Conservation (phyloP, 306 rosid genomes). For the Sicyos baderoa region DNA sequence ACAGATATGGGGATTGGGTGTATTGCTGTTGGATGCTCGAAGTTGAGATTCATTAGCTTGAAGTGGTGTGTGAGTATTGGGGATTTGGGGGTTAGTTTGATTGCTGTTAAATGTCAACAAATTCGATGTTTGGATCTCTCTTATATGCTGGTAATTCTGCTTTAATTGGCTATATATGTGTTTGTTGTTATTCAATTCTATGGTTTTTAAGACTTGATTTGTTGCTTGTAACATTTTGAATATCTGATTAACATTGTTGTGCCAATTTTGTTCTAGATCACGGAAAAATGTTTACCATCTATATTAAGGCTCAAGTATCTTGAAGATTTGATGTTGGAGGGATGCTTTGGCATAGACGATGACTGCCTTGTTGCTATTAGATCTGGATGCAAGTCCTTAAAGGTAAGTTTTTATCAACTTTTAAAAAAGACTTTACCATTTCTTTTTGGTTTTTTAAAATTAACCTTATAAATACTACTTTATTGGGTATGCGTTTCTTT, state of each 20-base stretch:
- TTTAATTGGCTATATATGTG: neutral
- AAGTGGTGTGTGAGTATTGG: constrained; percentile 85
- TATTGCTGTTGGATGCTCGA: constrained; percentile 81
- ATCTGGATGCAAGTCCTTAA: constrained; percentile 62
- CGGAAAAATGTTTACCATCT: constrained; percentile 68
- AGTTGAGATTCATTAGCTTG: constrained; percentile 52
- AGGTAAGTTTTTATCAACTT: constrained; percentile 40
- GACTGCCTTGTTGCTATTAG: constrained; percentile 50
- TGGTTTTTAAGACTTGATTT: neutral
- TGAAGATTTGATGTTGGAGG: constrained; percentile 82
- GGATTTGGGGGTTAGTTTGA: constrained; percentile 72
- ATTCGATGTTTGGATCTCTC: constrained; percentile 70
- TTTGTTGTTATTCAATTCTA: neutral
- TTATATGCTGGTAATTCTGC: constrained; percentile 52
- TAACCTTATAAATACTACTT: too few relatives aligned
- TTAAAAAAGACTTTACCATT: neutral
- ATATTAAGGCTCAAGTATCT: constrained; percentile 60
- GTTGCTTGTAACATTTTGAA: neutral
- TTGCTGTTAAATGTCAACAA: constrained; percentile 77
- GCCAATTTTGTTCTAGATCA: constrained; percentile 40
- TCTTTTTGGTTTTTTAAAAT: too few relatives aligned
- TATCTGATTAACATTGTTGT: neutral
- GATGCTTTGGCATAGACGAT: constrained; percentile 77
- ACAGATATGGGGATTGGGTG: constrained; percentile 93
- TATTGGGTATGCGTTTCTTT: too few relatives aligned